Conservation (phyloP, 2,329 filamentous ascomycete species). For the Penicillium brevicompactum region DNA sequence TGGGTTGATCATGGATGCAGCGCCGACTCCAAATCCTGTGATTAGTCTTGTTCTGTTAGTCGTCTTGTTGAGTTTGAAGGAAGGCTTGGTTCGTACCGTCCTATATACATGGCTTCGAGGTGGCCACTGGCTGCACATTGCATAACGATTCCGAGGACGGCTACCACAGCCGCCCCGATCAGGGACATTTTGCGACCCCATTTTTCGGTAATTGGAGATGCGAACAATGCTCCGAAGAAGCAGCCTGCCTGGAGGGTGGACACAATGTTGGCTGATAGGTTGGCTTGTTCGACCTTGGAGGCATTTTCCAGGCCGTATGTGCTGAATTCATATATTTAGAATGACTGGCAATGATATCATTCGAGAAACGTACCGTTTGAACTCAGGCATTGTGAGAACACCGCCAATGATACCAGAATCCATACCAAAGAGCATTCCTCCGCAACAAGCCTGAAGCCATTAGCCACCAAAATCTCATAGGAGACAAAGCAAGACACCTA, state of each 20-base stretch:
- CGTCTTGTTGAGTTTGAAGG: not conserved
- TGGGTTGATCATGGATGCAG: conserved; percentile 60
- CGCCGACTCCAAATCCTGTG: conserved; percentile 54
- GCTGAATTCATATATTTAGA: conserved; percentile 33
- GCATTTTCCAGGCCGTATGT: conserved; percentile 55
- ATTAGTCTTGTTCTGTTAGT: conserved; percentile 41
- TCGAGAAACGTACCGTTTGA: conserved; percentile 51
- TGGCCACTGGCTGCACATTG: conserved; percentile 65
- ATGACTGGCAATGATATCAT: not conserved
- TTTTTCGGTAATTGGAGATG: conserved; percentile 40
- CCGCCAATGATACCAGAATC: conserved; percentile 70
- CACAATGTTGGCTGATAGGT: conserved; percentile 68
- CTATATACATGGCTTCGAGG: conserved; percentile 66
- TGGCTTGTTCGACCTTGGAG: conserved; percentile 48
- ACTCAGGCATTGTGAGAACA: conserved; percentile 62
- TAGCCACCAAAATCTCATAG: not conserved
- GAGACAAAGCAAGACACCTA: conserved; percentile 24
- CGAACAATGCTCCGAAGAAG: conserved; percentile 64
- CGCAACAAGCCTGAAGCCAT: conserved; percentile 59
- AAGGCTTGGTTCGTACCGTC: conserved; percentile 49
- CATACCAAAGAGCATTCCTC: conserved; percentile 68
- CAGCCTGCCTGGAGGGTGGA: conserved; percentile 71
- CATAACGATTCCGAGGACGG: conserved; percentile 64
- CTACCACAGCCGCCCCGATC: conserved; percentile 59
- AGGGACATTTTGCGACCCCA: conserved; percentile 60